Conservation (phyloP, 805 yeast species). For the Jamesozyma gamospora region DNA sequence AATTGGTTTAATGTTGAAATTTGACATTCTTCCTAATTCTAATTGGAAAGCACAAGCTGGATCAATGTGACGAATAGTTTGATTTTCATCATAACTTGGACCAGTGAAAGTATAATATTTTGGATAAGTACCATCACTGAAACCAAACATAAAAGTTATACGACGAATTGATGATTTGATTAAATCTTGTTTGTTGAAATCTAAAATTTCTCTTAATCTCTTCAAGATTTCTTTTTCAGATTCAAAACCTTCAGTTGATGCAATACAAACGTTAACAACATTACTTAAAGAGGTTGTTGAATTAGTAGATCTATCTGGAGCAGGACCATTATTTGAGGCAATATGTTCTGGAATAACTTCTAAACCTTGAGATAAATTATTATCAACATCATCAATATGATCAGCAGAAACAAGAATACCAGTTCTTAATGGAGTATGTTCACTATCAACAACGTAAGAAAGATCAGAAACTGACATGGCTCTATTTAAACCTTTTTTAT, state of each 20-base stretch:
- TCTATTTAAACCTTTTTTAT: slow-evolving; percentile 53
- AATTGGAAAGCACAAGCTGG: slow-evolving; percentile 97
- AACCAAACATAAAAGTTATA: slow-evolving; percentile 82
- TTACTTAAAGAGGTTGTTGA: slow-evolving; percentile 44
- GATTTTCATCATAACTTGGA: slow-evolving; percentile 76
- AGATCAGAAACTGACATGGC: slow-evolving; percentile 91
- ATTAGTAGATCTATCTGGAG: slow-evolving; percentile 37
- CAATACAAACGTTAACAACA: slow-evolving; percentile 72
- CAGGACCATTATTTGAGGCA: slow-evolving; percentile 34
- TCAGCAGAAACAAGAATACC: slow-evolving; percentile 76
- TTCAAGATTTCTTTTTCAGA: slow-evolving; percentile 58
- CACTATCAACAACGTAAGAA: slow-evolving; percentile 72
- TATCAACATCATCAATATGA: slow-evolving; percentile 87
- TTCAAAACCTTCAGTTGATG: slow-evolving; percentile 62
- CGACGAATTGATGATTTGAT: slow-evolving; percentile 73
- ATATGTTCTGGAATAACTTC: slow-evolving; percentile 49
- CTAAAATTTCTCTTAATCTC: slow-evolving; percentile 55
- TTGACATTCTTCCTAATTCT: slow-evolving; percentile 87
- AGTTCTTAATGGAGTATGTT: slow-evolving; percentile 57
- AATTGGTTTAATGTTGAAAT: slow-evolving; percentile 89
- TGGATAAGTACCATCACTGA: slow-evolving; percentile 79
- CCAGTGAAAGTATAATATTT: slow-evolving; percentile 93
- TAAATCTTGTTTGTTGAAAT: slow-evolving; percentile 61
- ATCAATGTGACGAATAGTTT: slow-evolving; percentile 92
- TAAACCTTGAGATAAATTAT: slow-evolving; percentile 63